These are phyloP conservation scores for Annulohypoxylon truncatum DNA, from an alignment of 2,329 filamentous ascomycete genomes.

Conservation along the genomic window DNA sequence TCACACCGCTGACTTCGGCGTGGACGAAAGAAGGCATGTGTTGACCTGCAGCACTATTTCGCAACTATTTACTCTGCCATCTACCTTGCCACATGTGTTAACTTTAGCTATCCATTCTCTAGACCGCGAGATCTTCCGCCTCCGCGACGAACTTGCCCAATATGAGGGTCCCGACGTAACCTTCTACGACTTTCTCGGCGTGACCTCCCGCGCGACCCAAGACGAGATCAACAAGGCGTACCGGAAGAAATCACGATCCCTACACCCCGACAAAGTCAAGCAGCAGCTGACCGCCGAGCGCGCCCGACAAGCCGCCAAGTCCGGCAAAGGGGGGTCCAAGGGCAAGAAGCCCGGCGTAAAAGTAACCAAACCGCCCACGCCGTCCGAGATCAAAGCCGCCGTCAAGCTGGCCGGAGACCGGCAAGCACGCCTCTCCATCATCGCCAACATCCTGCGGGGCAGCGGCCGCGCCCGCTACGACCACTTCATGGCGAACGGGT, in stretches of 20 bases:
- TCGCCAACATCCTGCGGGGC: slow-evolving; percentile 87
- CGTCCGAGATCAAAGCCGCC: slow-evolving; percentile 80
- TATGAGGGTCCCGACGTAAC: slow-evolving; percentile 82
- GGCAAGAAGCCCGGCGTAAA: slow-evolving; percentile 69
- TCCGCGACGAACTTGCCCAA: slow-evolving; percentile 85
- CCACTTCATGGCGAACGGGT: slow-evolving; percentile 91
- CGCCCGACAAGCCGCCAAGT: slow-evolving; percentile 65
- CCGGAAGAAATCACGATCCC: slow-evolving; percentile 82
- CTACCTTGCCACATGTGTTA: neutral
- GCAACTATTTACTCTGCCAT: neutral
- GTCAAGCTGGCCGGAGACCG: slow-evolving; percentile 84
- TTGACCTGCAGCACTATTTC: neutral
- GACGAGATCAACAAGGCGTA: slow-evolving; percentile 96
- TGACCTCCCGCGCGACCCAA: slow-evolving; percentile 77
- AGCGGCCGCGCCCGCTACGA: slow-evolving; percentile 88
- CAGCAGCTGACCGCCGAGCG: slow-evolving; percentile 81
- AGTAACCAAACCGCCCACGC: slow-evolving; percentile 76
- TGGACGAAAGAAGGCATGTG: slow-evolving; percentile 86
- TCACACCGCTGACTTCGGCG: slow-evolving; percentile 75
- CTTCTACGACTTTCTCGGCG: slow-evolving; percentile 94
- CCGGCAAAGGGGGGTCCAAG: slow-evolving; percentile 50
- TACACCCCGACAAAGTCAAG: slow-evolving; percentile 97
- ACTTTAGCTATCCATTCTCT: neutral
- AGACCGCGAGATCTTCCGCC: slow-evolving; percentile 98
- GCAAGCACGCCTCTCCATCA: slow-evolving; percentile 85